Evolutionary conservation across 306 rosid genomes (phyloP), one percentile per base, ranked within the genome.

Genomic region (Vigna angularis): DNA sequence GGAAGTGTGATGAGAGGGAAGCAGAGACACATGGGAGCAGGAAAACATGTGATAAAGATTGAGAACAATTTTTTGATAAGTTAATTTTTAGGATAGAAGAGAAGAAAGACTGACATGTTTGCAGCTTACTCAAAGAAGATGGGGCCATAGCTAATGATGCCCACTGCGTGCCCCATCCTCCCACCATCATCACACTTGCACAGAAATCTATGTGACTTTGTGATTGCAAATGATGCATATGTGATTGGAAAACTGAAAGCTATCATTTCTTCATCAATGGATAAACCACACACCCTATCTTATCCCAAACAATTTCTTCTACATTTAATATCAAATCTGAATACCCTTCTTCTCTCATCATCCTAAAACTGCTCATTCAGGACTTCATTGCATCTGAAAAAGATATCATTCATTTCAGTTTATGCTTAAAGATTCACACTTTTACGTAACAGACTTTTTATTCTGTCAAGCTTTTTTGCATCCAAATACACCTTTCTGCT

Each of bases 181-280:
- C 75, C 72, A 26, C 55, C 76, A 50, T 13, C 68, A 44, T 13
- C 10, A 61, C 18, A 74, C 36, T 28, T 42, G 81, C 78, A 45
- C 76, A 66, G 17, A 26, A 48, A 18, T 30, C 47, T 28, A 32
- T 62, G 45, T 34, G 7, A 62, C 55, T 58, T 73, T 75, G 68
- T 48, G 56, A 63, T 48, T 50, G 80, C 48, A 45, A 13, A 12
- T 40, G 30, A 26, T 73, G 73, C 3, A 26, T 9, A 14, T 24
- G 78, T 56, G 61, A 77, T 74, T 55, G 70, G 24, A 78, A 87
- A 86, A 74, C 88, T 83, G 86, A 86, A 55, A 77, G 85, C 62
- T 79, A 66, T 82, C 85, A 81, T 84, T 82, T 84, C 68, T 76
- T 81, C 81, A 66, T 85, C 80, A 63, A 59, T 75, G 81, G 84